Evolutionary conservation across 495 filamentous ascomycete species (phyloP), one percentile per base, ranked within the genome.

Genomic region (Bathelium albidoporum): DNA sequence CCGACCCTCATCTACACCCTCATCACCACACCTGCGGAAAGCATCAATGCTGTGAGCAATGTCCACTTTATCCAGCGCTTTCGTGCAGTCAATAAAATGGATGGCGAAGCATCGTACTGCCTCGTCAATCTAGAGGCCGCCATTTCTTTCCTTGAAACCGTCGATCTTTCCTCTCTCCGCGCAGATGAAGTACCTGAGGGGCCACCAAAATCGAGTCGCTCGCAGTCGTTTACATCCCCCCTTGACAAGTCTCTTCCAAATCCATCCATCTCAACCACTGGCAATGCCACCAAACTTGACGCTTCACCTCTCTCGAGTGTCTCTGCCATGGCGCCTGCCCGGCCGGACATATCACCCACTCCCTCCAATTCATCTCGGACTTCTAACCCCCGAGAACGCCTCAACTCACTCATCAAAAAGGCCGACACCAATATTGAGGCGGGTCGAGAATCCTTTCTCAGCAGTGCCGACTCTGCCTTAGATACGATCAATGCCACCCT

Each of bases 1-100:
- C 94, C 94, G 0, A 95, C 95, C 66, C 80, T 99, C 58, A 99
- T 99, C 62, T 97, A 94, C 73, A 88, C 90, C 1, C 82, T 99
- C 49, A 91, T 97, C 72, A 95, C 90, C 4, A 90, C 89, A 28
- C 89, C 90, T 10, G 87, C 91, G 0, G 88, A 93, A 73, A 87
- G 85, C 29, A 87, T 97, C 61, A 89, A 89, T 71, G 85, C 93
- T 55, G 89, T 97, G 71, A 96, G 91, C 75, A 95, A 99, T 72
- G 79, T 93, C 14, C 84, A 88, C 64, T 99, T 97, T 73, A 91
- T 96, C 67, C 93, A 97, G 71, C 80, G 92, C 63, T 99, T 99
- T 72, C 87, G 94, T 64, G 87, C 90, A 65, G 83, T 89, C 53
- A 87, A 77, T 55, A 96, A 90, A 67, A 83, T 97, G 18, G 88